phyloP scores from a whole-genome alignment of 345 rosid species.

The Populus alba region DNA sequence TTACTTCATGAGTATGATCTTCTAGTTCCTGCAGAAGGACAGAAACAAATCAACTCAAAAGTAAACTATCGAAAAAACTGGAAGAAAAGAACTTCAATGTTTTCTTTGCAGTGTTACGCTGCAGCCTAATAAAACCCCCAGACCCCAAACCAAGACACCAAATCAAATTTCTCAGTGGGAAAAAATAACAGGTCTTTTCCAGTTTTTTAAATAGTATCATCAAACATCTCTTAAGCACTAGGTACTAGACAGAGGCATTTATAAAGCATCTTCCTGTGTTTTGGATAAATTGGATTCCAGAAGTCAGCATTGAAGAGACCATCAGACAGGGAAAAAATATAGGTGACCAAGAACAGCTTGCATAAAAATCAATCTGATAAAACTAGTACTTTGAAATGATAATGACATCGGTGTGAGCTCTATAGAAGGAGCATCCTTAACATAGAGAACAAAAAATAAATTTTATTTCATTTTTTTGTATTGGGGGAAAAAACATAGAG shows the following conservation, averaged over 20 bases:
- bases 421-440: neutral
- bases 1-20: slow-evolving; percentile 73
- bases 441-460: neutral
- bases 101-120: neutral
- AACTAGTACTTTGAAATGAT: neutral
- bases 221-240: neutral
- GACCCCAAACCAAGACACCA: neutral
- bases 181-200: neutral
- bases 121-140: neutral
- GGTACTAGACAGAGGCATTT: neutral
- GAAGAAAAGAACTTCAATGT: neutral
- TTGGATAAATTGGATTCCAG: neutral
- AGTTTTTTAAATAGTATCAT: neutral
- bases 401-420: neutral
- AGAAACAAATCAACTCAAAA: slow-evolving; percentile 7
- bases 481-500: neutral
- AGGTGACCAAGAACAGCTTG: neutral
- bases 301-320: neutral
- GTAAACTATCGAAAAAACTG: neutral
- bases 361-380: neutral
- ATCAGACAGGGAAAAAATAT: too few relatives aligned
- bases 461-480: neutral
- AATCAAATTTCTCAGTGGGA: neutral
- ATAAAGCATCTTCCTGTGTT: neutral
- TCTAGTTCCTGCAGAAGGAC: slow-evolving; percentile 71